Evolutionary conservation across 163 green algal species (phyloP), one percentile per base, ranked within the genome.

Genomic region (Volvox carteri): DNA sequence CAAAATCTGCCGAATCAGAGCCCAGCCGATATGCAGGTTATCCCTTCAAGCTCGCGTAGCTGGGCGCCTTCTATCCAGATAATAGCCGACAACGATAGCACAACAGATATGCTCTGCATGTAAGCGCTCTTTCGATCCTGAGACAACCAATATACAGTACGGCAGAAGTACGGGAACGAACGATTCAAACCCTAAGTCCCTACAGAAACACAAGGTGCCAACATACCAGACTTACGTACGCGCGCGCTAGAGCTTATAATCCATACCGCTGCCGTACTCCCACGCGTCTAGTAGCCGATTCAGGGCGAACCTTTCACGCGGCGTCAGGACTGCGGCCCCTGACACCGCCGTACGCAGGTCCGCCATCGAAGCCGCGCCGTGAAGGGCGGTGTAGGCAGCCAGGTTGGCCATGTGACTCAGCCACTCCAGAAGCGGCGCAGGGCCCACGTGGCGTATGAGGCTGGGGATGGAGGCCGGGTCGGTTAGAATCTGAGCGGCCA

Each of bases 191-290:
- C n/a, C n/a, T n/a, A n/a, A n/a, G n/a, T n/a, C n/a, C n/a, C n/a
- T n/a, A n/a, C n/a, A n/a, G n/a, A n/a, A n/a, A n/a, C n/a, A n/a
- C n/a, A n/a, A n/a, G n/a, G n/a, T n/a, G n/a, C n/a, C n/a, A n/a
- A n/a, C n/a, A n/a, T n/a, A n/a, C n/a, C n/a, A n/a, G n/a, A n/a
- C n/a, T n/a, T n/a, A n/a, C n/a, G n/a, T n/a, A n/a, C n/a, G n/a
- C n/a, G n/a, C n/a, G n/a, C n/a, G n/a, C 54, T 65, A 89, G 46
- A 92, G 52, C 84, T 91, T 91, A 81, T 93, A 96, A 89, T 97
- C 95, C 6, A 73, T n/a, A 0, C 95, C 95, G 60, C 89, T 94
- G 37, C 95, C 95, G 87, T 92, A 97, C 80, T 95, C 52, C 84
- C 91, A 93, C 0, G 92, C 92, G 42, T 96, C 94, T 58, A 95